Conservation (phyloP, 768 basidiomycete species). For the Suillus placidus region DNA sequence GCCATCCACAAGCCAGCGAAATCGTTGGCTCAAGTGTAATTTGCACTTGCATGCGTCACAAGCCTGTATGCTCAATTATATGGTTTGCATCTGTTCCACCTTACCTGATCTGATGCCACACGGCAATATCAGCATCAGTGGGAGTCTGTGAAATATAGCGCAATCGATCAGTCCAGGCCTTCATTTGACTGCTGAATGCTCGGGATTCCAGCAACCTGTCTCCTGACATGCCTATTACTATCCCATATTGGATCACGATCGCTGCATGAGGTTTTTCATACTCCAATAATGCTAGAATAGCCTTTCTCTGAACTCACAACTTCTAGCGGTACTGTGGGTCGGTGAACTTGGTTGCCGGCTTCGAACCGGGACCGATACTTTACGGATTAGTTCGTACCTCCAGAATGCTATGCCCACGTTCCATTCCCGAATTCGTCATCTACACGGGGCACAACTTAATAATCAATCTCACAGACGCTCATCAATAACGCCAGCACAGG, state of each 20-base stretch:
- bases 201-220: not conserved
- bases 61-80: not conserved
- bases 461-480: constrained; percentile 4
- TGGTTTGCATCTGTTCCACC: not conserved
- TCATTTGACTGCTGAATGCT: constrained; percentile 1
- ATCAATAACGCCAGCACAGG: constrained; percentile 8
- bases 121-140: not conserved
- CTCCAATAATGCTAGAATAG: not conserved
- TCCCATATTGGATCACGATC: constrained; percentile 4
- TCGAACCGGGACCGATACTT: not conserved
- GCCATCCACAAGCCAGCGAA: not conserved
- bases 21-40: not conserved
- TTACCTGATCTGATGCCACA: not conserved
- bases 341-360: not conserved
- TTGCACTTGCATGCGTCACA: not conserved
- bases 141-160: not conserved
- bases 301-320: constrained; percentile 1
- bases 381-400: not conserved
- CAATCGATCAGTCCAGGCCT: constrained; percentile 2
- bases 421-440: not conserved
- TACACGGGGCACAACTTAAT: not conserved
- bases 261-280: constrained; percentile 4
- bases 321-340: not conserved
- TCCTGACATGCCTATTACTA: constrained; percentile 1
- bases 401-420: constrained; percentile 4